phyloP scores from a whole-genome alignment of 169 alveolate species.

The Eimeria mitis region DNA sequence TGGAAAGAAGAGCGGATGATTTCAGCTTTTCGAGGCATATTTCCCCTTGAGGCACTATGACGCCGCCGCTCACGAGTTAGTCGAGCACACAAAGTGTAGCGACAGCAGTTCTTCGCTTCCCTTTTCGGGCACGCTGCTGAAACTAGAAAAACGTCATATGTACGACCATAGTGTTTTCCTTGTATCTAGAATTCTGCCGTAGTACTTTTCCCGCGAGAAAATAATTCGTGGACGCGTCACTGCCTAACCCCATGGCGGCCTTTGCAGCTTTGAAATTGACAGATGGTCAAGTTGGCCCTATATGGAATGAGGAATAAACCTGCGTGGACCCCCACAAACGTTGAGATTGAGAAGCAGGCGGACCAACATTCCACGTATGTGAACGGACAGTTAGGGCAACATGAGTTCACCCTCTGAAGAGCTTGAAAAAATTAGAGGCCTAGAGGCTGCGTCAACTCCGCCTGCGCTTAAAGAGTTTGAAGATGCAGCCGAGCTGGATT shows the following conservation, averaged over 20 bases:
- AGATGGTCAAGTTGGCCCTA: neutral
- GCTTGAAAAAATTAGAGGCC: neutral
- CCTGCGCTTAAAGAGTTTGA: neutral
- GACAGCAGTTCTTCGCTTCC: neutral
- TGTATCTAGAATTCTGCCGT: neutral
- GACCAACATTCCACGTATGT: neutral
- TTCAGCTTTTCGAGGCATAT: neutral
- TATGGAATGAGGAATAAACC: neutral
- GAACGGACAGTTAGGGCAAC: neutral
- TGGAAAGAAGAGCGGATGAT: neutral
- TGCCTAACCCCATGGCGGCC: neutral
- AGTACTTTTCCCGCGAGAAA: neutral
- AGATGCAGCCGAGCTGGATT: conserved; percentile 20
- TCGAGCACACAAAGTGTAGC: neutral
- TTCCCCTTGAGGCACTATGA: neutral
- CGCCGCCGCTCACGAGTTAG: neutral
- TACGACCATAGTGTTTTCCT: neutral
- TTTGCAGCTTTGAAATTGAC: neutral
- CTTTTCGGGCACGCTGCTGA: neutral
- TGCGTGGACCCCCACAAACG: neutral
- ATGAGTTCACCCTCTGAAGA: neutral
- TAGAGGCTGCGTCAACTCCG: neutral
- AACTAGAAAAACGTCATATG: neutral
- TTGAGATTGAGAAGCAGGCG: neutral
- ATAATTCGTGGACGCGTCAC: neutral